A percentile compares a stretch with the other conserved stretches of the same genome.
Evolutionary conservation across 495 filamentous ascomycete genomes (phyloP).

Genomic region (Entonaema liquescens): DNA sequence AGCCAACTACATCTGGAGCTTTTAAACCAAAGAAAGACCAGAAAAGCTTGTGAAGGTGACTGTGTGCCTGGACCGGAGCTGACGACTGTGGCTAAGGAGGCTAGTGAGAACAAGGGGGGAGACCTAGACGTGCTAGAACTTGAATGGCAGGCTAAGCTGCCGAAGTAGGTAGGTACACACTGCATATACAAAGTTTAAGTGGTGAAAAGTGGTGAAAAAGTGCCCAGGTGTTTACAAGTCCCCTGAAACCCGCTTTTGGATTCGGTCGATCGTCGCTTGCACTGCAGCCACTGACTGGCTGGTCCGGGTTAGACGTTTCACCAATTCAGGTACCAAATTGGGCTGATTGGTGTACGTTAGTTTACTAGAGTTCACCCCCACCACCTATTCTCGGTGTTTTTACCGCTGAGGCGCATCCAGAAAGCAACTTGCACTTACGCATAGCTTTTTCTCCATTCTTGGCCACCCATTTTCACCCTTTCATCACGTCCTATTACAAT

Average conservation of each 20-base stretch:
- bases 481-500: slow-evolving; percentile 13
- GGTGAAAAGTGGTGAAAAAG: neutral
- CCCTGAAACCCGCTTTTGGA: slow-evolving; percentile 39
- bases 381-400: slow-evolving; percentile 23
- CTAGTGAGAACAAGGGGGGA: slow-evolving; percentile 1
- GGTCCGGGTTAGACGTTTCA: slow-evolving; percentile 27
- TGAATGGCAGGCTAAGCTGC: neutral
- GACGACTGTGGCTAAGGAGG: slow-evolving; percentile 28
- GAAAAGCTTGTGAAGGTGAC: slow-evolving; percentile 1
- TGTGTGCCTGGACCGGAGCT: slow-evolving; percentile 11
- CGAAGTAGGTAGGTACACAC: neutral
- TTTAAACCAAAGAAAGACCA: neutral
- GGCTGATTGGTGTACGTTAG: slow-evolving; percentile 32
- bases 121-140: slow-evolving; percentile 1
- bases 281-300: slow-evolving; percentile 28
- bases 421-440: neutral
- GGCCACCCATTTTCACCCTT: slow-evolving; percentile 8
- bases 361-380: slow-evolving; percentile 7
- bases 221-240: slow-evolving; percentile 13
- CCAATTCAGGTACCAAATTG: slow-evolving; percentile 41
- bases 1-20: too few relatives aligned
- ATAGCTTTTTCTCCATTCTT: slow-evolving; percentile 23
- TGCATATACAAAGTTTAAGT: slow-evolving; percentile 1
- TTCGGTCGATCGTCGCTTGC: slow-evolving; percentile 26
- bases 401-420: slow-evolving; percentile 32